A percentile compares a stretch with the other conserved stretches of the same genome.
phyloP scores from a whole-genome alignment of 2,329 filamentous ascomycete genomes.

The Claviceps monticola region DNA sequence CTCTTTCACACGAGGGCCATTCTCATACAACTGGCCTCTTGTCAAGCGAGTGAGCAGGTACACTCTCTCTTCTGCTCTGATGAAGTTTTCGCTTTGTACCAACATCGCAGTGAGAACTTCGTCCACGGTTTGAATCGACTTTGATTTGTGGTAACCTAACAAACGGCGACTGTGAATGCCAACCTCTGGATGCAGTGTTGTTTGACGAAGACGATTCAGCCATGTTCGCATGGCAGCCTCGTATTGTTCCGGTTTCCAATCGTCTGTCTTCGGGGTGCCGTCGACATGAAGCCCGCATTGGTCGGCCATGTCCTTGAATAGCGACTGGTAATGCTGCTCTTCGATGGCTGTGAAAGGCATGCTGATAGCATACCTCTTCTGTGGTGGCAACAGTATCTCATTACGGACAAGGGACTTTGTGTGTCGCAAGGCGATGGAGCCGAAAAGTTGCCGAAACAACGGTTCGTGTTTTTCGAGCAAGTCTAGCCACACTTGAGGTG shows the following conservation, averaged over 20 bases:
- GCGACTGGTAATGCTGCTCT: conserved; percentile 69
- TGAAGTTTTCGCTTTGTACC: conserved; percentile 58
- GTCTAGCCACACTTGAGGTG: conserved; percentile 50
- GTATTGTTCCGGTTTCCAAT: conserved; percentile 52
- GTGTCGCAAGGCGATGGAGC: conserved; percentile 63
- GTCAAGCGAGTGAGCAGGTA: conserved; percentile 50
- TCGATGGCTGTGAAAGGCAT: conserved; percentile 85
- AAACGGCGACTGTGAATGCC: conserved; percentile 51
- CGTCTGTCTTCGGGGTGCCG: conserved; percentile 45
- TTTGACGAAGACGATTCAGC: conserved; percentile 66
- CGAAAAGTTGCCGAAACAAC: conserved; percentile 57
- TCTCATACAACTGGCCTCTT: conserved; percentile 67
- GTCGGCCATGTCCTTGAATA: conserved; percentile 64
- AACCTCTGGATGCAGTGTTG: conserved; percentile 74
- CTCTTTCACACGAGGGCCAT: conserved; percentile 50
- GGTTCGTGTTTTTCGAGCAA: conserved; percentile 47
- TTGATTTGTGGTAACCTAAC: conserved; percentile 45
- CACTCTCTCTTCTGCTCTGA: conserved; percentile 55
- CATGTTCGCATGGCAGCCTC: conserved; percentile 66
- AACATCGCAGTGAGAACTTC: conserved; percentile 89
- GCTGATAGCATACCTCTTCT: conserved; percentile 76
- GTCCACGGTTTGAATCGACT: conserved; percentile 63
- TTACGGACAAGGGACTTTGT: conserved; percentile 69
- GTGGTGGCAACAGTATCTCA: conserved; percentile 66
- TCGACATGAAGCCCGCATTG: conserved; percentile 50